Base-by-base conservation (phyloP, 2,329 filamentous ascomycete species). In the Trichophyton schoenleinii region DNA sequence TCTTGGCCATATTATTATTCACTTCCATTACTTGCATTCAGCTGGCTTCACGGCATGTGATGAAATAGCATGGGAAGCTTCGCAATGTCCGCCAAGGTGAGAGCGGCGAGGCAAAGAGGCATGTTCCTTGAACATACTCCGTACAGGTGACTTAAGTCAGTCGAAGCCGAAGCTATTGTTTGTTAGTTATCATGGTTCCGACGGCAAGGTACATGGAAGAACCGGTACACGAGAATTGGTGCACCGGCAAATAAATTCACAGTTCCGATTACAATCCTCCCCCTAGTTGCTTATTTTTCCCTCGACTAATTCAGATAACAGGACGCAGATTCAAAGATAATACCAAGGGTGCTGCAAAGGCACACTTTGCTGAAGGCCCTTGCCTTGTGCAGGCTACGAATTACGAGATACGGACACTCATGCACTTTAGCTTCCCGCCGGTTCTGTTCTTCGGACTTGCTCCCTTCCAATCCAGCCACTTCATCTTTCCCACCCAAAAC, bases 221-320 rank as follows among this genome's bases (percentile, higher is more conserved):
- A 18, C 11, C 20, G 11, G 8, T 22, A 52, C 46, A 52, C 46
- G 46, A 52, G 46, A 38, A 52, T 55, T n/a, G 52, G 15, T 15
- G 52, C 28, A 36, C 52, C 52, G 28, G 52, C 52, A 55, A 52
- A 55, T 55, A 34, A 53, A 36, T 36, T 11, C 18, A 34, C 13
- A n/a, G 52, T 55, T 55, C 52, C 52, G 52, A 31, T 18, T 20
- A 55, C 28, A 55, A 55, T 55, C 34, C 52, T 38, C 49, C 52
- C n/a, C n/a, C 28, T 3, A 22, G 28, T 38, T 55, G 25, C 52
- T 55, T 55, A 55, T 20, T 55, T 55, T 36, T 7, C 28, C 13
- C 11, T 44, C n/a, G 41, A n/a, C 9, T 34, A 53, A 13, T n/a
- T 3, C 49, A 53, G 22, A 53, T 20, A 31, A 53, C 1, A 11